Evolutionary conservation across 352 stramenopile species (phyloP), one percentile per base, ranked within the genome.

Genomic region (Pilasporangium apinafurcum): DNA sequence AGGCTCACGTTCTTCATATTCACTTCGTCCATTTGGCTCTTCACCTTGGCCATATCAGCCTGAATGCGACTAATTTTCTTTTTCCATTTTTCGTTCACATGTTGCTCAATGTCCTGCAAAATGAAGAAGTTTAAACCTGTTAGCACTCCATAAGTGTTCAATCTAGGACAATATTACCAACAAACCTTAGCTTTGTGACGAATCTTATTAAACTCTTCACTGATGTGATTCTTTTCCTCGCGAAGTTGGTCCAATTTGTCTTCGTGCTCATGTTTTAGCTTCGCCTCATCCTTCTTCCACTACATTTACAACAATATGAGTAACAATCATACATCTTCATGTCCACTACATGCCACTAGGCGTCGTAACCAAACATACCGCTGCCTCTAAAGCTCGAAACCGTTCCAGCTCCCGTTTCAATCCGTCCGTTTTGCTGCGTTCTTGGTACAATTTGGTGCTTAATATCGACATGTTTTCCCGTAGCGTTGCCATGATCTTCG

Each of bases 61-160:
- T 86, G 72, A 21, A 86, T 66, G 32, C 84, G 86, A 3, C 53
- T 56, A 6, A 94, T 44, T 36, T 86, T 85, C 21, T 78, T 74
- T 42, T 89, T 75, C 82, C 82, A 92, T 30, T 83, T 79, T 2
- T 89, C 72, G 8, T 78, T 73, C 17, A 87, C 65, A 32, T 84
- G 69, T 24, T 77, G 53, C 33, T 82, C 67, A 4, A 81, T 59
- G 36, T 90, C 77, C 51, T 85, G 27, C 12, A 49, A 5, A 22
- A 17, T 28, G 2, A 40, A 30, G 9, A 27, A 28, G 16, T 7
- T 5, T 41, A n/a, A 24, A 5, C 33, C 18, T 30, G 1, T n/a
- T n/a, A n/a, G n/a, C n/a, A 3, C 9, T 29, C 4, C 17, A 13
- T 28, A 7, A 2, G 4, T 17, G n/a, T 14, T 10, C 37, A 44